Conservation (phyloP, 306 rosid species). For the Luffa aegyptiaca region DNA sequence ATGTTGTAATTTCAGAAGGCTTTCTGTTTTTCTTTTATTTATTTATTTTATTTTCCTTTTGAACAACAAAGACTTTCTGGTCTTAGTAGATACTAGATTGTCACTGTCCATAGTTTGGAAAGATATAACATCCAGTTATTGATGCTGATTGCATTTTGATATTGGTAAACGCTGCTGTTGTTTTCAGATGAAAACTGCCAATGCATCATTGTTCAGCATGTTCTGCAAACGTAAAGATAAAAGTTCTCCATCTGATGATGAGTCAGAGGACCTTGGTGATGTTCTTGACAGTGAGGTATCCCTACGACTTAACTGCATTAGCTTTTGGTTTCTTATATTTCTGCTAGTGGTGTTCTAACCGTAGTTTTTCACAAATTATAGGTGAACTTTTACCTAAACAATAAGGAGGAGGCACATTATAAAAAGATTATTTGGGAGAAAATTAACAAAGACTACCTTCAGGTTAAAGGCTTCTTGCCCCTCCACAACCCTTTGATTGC, state of each 20-base stretch:
- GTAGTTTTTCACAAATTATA: not conserved
- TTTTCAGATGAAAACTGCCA: not conserved
- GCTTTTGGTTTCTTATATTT: not conserved
- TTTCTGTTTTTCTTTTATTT: not conserved
- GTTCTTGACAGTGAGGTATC: constrained; percentile 5
- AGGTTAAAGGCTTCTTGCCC: not conserved
- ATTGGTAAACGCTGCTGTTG: not conserved
- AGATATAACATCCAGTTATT: not conserved
- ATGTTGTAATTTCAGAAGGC: not conserved
- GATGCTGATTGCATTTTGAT: not conserved
- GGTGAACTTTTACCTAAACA: constrained; percentile 3
- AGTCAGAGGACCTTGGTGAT: constrained; percentile 5
- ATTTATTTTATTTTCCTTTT: not conserved
- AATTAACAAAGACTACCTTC: constrained; percentile 8
- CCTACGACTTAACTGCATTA: not conserved
- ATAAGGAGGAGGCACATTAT: not conserved
- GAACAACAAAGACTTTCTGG: not conserved
- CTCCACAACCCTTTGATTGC: not conserved
- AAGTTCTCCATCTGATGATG: constrained; percentile 5
- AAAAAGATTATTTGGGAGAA: constrained; percentile 4
- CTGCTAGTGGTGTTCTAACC: not conserved
- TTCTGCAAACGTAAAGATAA: not conserved
- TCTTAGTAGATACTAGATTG: not conserved
- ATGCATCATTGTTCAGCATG: not conserved
- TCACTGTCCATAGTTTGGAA: not conserved